Conservation (phyloP, 208 protist species). For the Crithidia fasciculata region DNA sequence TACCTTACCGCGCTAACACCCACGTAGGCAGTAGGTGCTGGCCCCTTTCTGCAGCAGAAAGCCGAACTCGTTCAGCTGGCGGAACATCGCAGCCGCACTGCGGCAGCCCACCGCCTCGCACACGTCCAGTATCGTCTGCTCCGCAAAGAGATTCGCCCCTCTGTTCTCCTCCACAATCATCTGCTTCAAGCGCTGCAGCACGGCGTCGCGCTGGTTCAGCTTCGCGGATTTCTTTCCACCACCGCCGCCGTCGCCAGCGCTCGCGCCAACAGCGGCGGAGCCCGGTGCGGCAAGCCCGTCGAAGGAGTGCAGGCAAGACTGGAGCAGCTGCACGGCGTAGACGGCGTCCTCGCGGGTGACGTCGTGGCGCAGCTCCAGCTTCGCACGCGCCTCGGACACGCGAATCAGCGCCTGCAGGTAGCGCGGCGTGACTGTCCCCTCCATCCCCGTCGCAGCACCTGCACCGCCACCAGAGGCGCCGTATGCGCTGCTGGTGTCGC, state of each 20-base stretch:
- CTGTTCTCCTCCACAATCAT: slow-evolving; percentile 53
- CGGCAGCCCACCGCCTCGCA: slow-evolving; percentile 82
- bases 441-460: slow-evolving; percentile 11
- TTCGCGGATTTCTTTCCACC: slow-evolving; percentile 35
- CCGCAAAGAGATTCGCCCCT: slow-evolving; percentile 59
- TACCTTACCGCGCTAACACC: slow-evolving; percentile 22
- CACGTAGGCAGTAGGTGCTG: slow-evolving; percentile 70
- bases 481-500: background rate
- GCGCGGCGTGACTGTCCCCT: slow-evolving; percentile 90
- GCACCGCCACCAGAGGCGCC: slow-evolving; percentile 1
- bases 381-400: slow-evolving; percentile 91
- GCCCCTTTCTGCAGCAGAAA: slow-evolving; percentile 64
- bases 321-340: slow-evolving; percentile 92
- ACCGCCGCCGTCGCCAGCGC: slow-evolving; percentile 1
- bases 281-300: slow-evolving; percentile 26
- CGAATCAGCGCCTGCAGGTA: slow-evolving; percentile 96
- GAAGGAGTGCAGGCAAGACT: slow-evolving; percentile 63
- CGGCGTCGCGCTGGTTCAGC: slow-evolving; percentile 62
- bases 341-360: slow-evolving; percentile 92
- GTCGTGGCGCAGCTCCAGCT: slow-evolving; percentile 88
- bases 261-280: slow-evolving; percentile 17
- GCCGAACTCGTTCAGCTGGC: slow-evolving; percentile 86
- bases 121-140: slow-evolving; percentile 56
- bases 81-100: slow-evolving; percentile 71
- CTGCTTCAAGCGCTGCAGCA: slow-evolving; percentile 73